Percentiles rank a stretch among this genome's conserved stretches.
Conservation (phyloP, 1,284 basidiomycete species). For the Melampsora larici-populina region DNA sequence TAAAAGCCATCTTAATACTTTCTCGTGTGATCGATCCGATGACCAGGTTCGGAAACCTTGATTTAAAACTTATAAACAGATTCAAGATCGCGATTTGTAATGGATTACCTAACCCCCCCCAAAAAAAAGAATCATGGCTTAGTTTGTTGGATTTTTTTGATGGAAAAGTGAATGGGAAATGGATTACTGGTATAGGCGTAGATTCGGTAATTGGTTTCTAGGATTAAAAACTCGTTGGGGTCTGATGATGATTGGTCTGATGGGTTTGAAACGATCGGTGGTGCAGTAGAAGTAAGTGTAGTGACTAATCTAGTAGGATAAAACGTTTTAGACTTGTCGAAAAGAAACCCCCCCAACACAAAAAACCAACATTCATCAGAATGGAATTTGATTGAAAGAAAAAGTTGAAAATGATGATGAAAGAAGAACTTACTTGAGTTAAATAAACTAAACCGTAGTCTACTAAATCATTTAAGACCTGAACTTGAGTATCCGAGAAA, state of each 20-base stretch:
- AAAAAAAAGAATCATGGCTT: neutral
- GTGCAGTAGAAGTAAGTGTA: constrained; percentile 76
- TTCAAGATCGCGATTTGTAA: constrained; percentile 94
- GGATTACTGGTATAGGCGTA: constrained; percentile 90
- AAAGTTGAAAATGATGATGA: constrained; percentile 15
- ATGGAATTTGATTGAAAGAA: too few species aligned
- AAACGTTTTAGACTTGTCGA: constrained; percentile 65
- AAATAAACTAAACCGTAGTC: constrained; percentile 89
- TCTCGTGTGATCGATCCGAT: constrained; percentile 91
- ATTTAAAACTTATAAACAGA: constrained; percentile 85
- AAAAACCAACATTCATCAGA: too few species aligned
- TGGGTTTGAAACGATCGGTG: constrained; percentile 62
- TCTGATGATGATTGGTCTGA: constrained; percentile 63
- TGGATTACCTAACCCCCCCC: constrained; percentile 78
- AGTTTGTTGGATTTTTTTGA: neutral
- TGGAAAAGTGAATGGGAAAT: neutral
- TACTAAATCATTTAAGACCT: constrained; percentile 85
- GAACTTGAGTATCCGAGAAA: constrained; percentile 72
- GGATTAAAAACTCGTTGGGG: constrained; percentile 81
- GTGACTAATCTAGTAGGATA: constrained; percentile 95
- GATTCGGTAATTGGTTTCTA: constrained; percentile 97
- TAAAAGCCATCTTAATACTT: constrained; percentile 87
- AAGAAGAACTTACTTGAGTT: constrained; percentile 12
- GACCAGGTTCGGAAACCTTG: constrained; percentile 91
- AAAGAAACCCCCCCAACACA: constrained; percentile 27